A percentile compares a stretch with the other conserved stretches of the same genome.
phyloP scores from a whole-genome alignment of 169 alveolate genomes.

The Plasmodium malariae region DNA sequence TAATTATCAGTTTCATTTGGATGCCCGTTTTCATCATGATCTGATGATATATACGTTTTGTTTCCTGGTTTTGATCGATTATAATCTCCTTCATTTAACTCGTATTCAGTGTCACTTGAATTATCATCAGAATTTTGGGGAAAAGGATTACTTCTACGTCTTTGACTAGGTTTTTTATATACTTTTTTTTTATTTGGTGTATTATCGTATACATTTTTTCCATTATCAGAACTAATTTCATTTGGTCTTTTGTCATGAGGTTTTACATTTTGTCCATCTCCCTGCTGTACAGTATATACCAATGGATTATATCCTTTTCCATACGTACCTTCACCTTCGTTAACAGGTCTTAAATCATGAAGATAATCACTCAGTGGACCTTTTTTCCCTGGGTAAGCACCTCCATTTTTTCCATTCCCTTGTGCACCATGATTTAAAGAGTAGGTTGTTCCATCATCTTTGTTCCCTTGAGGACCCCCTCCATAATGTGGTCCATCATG shows the following conservation, averaged over 20 bases:
- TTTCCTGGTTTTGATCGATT: background rate
- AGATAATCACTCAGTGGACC: too few relatives aligned
- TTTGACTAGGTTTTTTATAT: background rate
- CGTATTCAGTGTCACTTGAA: slow-evolving; percentile 17
- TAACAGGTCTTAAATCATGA: slow-evolving; percentile 15
- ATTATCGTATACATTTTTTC: background rate
- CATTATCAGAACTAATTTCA: background rate
- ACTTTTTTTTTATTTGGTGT: slow-evolving; percentile 9
- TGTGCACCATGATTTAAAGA: slow-evolving; percentile 1
- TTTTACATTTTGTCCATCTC: background rate
- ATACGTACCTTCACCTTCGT: background rate
- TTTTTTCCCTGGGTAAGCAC: too few relatives aligned
- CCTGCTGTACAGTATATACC: slow-evolving; percentile 25
- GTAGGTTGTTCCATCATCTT: slow-evolving; percentile 21
- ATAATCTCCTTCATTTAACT: background rate
- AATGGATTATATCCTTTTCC: slow-evolving; percentile 5
- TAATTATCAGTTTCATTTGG: too few relatives aligned
- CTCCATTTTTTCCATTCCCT: slow-evolving; percentile 6
- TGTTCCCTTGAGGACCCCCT: too few relatives aligned
- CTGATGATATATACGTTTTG: background rate
- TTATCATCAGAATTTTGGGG: background rate
- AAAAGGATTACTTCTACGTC: background rate
- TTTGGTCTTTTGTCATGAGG: background rate
- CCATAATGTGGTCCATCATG: background rate
- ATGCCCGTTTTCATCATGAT: too few relatives aligned